Conservation (phyloP, 1,284 basidiomycete genomes). For the Marasmius tenuissimus region DNA sequence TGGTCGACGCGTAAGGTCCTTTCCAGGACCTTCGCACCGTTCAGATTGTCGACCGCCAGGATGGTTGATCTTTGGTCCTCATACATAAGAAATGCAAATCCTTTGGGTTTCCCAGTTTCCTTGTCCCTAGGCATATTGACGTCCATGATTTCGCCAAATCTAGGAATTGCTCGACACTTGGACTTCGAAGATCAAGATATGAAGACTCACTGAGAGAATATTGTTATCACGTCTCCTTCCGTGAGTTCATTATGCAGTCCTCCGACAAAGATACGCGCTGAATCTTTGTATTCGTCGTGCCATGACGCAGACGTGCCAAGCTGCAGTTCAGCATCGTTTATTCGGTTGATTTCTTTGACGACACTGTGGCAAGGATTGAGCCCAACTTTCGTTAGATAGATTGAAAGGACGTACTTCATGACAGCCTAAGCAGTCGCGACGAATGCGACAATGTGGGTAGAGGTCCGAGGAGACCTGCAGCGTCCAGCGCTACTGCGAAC, state of each 20-base stretch:
- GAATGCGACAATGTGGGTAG: too few species aligned
- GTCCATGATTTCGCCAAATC: slow-evolving; percentile 95
- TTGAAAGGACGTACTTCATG: slow-evolving; percentile 9
- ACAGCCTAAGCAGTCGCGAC: too few species aligned
- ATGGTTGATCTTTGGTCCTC: slow-evolving; percentile 96
- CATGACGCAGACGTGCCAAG: slow-evolving; percentile 82
- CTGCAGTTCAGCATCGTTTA: slow-evolving; percentile 92
- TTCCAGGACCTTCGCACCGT: slow-evolving; percentile 88
- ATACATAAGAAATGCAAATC: slow-evolving; percentile 99
- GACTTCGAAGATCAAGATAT: not conserved
- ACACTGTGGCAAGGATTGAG: slow-evolving; percentile 54
- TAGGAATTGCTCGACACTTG: slow-evolving; percentile 27
- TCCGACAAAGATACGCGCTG: slow-evolving; percentile 93
- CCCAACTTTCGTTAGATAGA: not conserved
- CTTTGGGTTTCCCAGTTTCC: slow-evolving; percentile 83
- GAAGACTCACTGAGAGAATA: slow-evolving; percentile 90
- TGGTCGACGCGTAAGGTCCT: slow-evolving; percentile 92
- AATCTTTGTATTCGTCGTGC: slow-evolving; percentile 98
- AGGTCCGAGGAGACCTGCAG: not conserved
- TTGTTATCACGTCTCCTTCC: slow-evolving; percentile 96
- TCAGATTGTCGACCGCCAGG: slow-evolving; percentile 97
- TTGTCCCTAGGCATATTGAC: slow-evolving; percentile 94
- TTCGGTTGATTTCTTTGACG: slow-evolving; percentile 89
- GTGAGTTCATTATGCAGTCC: slow-evolving; percentile 86
- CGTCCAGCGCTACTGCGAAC: too few species aligned